phyloP scores from a whole-genome alignment of 2,329 filamentous ascomycete genomes.

The Macrophomina phaseolina region DNA sequence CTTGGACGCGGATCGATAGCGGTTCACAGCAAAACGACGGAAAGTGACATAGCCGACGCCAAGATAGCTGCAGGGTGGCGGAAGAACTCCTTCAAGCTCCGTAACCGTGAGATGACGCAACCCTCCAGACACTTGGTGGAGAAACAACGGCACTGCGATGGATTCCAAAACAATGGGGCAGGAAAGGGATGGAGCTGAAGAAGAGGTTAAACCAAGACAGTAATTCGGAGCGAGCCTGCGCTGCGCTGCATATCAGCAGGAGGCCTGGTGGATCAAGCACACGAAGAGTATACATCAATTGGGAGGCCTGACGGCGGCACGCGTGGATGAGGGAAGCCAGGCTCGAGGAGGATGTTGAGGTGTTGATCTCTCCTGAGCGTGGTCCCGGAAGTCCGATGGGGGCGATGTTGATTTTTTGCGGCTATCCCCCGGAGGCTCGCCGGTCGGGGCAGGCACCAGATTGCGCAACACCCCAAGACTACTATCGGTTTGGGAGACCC shows the following conservation, averaged over 20 bases:
- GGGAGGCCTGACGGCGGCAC: conserved; percentile 4
- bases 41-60: neutral
- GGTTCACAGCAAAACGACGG: neutral
- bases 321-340: neutral
- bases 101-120: neutral
- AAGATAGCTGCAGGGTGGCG: neutral
- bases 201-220: neutral
- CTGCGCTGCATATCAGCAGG: conserved; percentile 12
- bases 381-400: neutral
- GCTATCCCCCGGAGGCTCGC: neutral
- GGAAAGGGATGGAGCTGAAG: neutral
- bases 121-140: neutral
- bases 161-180: neutral
- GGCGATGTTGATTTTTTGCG: neutral
- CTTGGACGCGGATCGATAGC: neutral
- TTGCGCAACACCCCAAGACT: conserved; percentile 10
- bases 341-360: neutral
- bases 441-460: conserved; percentile 4
- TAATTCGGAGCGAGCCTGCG: conserved; percentile 12
- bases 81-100: neutral
- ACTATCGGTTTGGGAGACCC: neutral
- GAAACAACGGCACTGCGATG: neutral
- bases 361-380: conserved; percentile 23
- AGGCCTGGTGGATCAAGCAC: conserved; percentile 8
- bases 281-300: neutral